Conservation (phyloP, 1,284 basidiomycete species). For the Trametes versicolor region DNA sequence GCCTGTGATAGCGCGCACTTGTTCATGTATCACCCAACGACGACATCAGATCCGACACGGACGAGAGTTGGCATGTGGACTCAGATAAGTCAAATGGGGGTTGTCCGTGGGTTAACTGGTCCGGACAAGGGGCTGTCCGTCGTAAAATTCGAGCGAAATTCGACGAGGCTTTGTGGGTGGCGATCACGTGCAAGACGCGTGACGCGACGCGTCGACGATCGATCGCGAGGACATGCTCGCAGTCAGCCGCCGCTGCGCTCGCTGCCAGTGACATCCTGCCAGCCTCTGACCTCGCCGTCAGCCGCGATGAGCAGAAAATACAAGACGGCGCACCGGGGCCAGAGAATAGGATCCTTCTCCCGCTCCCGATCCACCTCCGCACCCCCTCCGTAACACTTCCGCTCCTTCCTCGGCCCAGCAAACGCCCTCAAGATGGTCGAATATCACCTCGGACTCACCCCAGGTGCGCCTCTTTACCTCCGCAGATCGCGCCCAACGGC, state of each 20-base stretch:
- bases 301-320: slow-evolving; percentile 22
- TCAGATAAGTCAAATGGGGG: neutral
- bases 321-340: slow-evolving; percentile 5
- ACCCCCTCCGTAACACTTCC: neutral
- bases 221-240: neutral
- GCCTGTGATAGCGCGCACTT: neutral
- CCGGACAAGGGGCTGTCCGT: neutral
- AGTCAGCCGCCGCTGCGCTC: slow-evolving; percentile 1
- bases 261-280: neutral
- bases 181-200: slow-evolving; percentile 1
- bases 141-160: neutral
- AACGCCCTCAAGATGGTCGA: slow-evolving; percentile 24
- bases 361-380: neutral
- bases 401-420: slow-evolving; percentile 11
- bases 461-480: slow-evolving; percentile 15
- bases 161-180: neutral
- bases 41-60: slow-evolving; percentile 2
- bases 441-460: slow-evolving; percentile 29
- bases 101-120: neutral
- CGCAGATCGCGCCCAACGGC: too few species aligned
- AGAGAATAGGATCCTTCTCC: neutral
- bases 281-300: slow-evolving; percentile 16
- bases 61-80: neutral
- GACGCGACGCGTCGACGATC: neutral
- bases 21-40: neutral